Base-by-base conservation (phyloP, 352 stramenopile species). In the Phytophthora syringae region DNA sequence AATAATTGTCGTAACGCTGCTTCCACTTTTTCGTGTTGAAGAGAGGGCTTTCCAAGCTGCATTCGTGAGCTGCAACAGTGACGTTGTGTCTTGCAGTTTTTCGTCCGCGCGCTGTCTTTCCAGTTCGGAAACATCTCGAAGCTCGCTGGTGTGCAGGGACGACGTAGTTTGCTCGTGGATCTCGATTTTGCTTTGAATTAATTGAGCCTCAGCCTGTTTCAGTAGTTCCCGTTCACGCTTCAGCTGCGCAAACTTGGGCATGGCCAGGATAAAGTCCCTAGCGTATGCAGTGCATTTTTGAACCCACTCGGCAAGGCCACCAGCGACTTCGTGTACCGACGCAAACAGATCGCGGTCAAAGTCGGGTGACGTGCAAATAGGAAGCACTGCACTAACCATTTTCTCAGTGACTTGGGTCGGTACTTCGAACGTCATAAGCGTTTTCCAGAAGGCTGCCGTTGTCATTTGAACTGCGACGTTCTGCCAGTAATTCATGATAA, bases 401-500 rank as follows among this genome's bases (percentile, higher is more conserved):
- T 79, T 77, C 34, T 87, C 82, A 13, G 67, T 76, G 16, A 84
- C 71, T 12, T 61, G 39, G 7, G 37, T 48, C 0, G 70, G 67
- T 11, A 88, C 71, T 12, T 90, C 74, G 64, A 86, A 91, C 7
- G 51, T 50, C 5, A 65, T 52, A 1, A 90, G 37, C 10, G 64
- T 71, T 9, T 77, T 32, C 84, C 84, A 92, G 25, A 92, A 90
- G 2, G n/a, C 59, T 3, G 51, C 25, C 0, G 59, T 77, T 18
- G 73, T 66, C 64, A 88, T 72, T 13, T 59, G 56, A 3, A 51
- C 6, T 2, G 72, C 75, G 5, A 78, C 44, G 7, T 74, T 84
- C 24, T 84, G 52, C 82, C 84, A 91, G 40, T 93, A 94, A 48
- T 93, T 79, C 73, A 91, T 86, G 25, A 92, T 72, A 13, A 88